Conservation (phyloP, 352 stramenopile genomes). For the Globisporangium yorkense region DNA sequence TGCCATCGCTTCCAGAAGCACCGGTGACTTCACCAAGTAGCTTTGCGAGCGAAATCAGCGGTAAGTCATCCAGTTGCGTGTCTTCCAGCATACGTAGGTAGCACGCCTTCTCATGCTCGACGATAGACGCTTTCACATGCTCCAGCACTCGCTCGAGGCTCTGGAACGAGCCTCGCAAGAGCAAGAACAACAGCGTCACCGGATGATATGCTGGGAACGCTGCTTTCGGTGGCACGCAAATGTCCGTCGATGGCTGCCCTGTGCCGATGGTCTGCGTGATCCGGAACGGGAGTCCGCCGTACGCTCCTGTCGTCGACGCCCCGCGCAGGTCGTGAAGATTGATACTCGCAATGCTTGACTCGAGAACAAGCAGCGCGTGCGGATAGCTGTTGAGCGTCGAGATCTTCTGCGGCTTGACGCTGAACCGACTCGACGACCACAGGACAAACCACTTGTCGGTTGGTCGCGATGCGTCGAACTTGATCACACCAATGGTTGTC, state of each 20-base stretch:
- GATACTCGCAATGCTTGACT: conserved; percentile 44
- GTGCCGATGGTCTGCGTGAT: conserved; percentile 4
- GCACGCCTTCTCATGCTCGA: conserved; percentile 65
- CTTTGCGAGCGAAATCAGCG: conserved; percentile 43
- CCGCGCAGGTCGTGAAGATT: conserved; percentile 49
- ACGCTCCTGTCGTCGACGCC: conserved; percentile 8
- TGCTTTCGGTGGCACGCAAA: not conserved
- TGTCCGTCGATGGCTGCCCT: conserved; percentile 2
- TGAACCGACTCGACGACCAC: conserved; percentile 63
- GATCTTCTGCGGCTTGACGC: conserved; percentile 38
- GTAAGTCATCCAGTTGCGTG: conserved; percentile 33
- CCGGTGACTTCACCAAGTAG: conserved; percentile 29
- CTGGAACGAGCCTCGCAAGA: conserved; percentile 56
- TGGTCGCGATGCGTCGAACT: conserved; percentile 30
- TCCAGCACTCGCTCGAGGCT: conserved; percentile 51
- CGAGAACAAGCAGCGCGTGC: conserved; percentile 37
- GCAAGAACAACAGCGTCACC: conserved; percentile 61
- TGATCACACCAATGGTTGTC: conserved; percentile 57
- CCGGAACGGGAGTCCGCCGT: conserved; percentile 10
- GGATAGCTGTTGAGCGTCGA: conserved; percentile 51
- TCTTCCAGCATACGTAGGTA: conserved; percentile 74
- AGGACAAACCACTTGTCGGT: conserved; percentile 48
- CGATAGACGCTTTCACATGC: conserved; percentile 49
- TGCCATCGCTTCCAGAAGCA: not conserved
- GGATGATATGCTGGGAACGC: conserved; percentile 43